Conservation (phyloP, 140 eudicot genomes). For the Ambrosia hybrid region DNA sequence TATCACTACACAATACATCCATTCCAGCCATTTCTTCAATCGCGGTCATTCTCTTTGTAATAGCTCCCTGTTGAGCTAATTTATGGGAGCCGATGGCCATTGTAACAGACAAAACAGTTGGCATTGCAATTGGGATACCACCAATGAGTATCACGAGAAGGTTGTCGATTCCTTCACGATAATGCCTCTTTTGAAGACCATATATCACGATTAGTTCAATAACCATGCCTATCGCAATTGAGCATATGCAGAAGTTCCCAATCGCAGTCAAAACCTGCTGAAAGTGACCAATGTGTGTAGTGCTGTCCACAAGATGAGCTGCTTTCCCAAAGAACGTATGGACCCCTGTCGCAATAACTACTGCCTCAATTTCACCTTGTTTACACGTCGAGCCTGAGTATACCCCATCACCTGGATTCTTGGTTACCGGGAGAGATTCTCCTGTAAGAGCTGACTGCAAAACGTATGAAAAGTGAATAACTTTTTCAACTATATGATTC, state of each 20-base stretch:
- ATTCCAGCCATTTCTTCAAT: constrained; percentile 79
- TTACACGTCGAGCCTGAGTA: constrained; percentile 79
- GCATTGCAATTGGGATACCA: constrained; percentile 81
- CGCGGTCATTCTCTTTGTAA: constrained; percentile 75
- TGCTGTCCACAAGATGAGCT: constrained; percentile 75
- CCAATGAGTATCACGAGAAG: constrained; percentile 71
- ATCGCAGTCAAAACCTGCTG: constrained; percentile 69
- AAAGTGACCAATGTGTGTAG: constrained; percentile 71
- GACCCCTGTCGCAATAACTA: constrained; percentile 70
- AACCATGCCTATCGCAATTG: constrained; percentile 62
- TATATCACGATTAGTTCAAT: constrained; percentile 49
- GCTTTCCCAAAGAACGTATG: constrained; percentile 78
- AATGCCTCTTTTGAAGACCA: constrained; percentile 36
- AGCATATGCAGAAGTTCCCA: constrained; percentile 70
- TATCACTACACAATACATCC: constrained; percentile 80
- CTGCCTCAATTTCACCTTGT: constrained; percentile 78
- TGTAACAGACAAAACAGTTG: constrained; percentile 71
- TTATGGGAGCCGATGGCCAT: constrained; percentile 76
- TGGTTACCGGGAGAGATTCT: constrained; percentile 73
- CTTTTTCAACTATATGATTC: background rate
- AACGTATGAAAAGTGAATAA: constrained; percentile 1
- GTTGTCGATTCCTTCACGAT: constrained; percentile 56
- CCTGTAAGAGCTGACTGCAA: constrained; percentile 78
- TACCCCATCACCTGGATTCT: constrained; percentile 64
- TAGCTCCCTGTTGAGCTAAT: constrained; percentile 69